phyloP scores from a whole-genome alignment of 306 rosid species.

The Sindora glabra region DNA sequence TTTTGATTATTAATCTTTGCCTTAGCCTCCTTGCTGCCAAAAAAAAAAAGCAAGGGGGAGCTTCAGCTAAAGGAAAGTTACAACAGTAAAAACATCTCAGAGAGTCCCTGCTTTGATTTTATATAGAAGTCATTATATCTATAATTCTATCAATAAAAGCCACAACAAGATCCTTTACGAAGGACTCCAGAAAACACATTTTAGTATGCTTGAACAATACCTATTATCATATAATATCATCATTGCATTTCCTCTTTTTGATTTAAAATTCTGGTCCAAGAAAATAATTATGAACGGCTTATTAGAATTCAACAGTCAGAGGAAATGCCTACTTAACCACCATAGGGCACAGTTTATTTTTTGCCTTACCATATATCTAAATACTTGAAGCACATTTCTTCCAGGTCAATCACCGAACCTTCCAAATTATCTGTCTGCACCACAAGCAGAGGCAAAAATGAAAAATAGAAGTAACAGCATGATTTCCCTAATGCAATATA shows the following conservation, averaged over 20 bases:
- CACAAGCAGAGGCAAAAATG: not conserved
- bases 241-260: not conserved
- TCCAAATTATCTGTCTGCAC: slow-evolving; percentile 33
- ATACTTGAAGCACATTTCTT: slow-evolving; percentile 47
- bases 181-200: not conserved
- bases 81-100: not conserved
- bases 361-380: slow-evolving; percentile 43
- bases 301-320: too few species aligned
- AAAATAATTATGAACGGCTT: not conserved
- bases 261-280: slow-evolving; percentile 11
- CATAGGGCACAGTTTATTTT: not conserved
- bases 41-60: not conserved
- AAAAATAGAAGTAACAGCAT: slow-evolving; percentile 2
- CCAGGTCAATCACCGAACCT: slow-evolving; percentile 24
- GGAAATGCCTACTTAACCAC: not conserved
- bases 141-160: too few species aligned
- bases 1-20: slow-evolving; percentile 20
- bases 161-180: too few species aligned
- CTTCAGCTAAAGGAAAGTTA: slow-evolving; percentile 2
- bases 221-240: slow-evolving; percentile 5
- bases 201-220: not conserved
- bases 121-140: not conserved
- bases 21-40: slow-evolving; percentile 35
- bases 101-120: too few species aligned
- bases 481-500: not conserved